These are phyloP conservation scores for Citrus australasica DNA, from an alignment of 345 rosid genomes.

Conservation along the genomic window DNA sequence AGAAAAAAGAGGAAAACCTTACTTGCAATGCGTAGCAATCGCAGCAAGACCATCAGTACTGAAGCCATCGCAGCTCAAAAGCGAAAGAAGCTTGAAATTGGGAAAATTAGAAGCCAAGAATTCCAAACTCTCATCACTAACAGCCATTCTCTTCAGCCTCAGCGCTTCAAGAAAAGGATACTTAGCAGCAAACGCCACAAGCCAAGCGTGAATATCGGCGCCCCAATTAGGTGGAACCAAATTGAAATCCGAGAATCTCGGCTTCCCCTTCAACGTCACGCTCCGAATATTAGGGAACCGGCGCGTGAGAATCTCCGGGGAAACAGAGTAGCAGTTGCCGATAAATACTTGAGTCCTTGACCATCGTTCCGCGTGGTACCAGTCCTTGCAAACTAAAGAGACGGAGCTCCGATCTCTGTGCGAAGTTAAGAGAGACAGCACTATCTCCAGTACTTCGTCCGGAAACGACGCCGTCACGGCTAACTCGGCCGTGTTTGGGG, in stretches of 20 bases:
- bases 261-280: conserved; percentile 67
- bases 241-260: conserved; percentile 67
- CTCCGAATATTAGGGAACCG: conserved; percentile 55
- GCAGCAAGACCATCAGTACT: conserved; percentile 56
- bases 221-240: conserved; percentile 72
- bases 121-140: conserved; percentile 57
- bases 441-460: conserved; percentile 62
- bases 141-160: conserved; percentile 65
- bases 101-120: conserved; percentile 46
- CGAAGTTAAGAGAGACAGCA: conserved; percentile 38
- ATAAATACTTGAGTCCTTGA: conserved; percentile 55
- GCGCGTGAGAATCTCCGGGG: conserved; percentile 51
- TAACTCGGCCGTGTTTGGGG: conserved; percentile 20
- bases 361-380: conserved; percentile 70
- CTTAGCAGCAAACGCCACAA: conserved; percentile 43
- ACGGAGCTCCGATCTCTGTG: conserved; percentile 58
- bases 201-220: conserved; percentile 58
- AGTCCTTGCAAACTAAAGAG: conserved; percentile 57
- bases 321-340: conserved; percentile 73
- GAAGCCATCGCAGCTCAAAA: conserved; percentile 68
- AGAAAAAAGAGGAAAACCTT: background rate
- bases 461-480: conserved; percentile 38
- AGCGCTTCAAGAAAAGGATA: conserved; percentile 62
- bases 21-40: conserved; percentile 67
- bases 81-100: conserved; percentile 49